Base-by-base conservation (phyloP, 148 eudicot species). In the Pouteria glomerata region DNA sequence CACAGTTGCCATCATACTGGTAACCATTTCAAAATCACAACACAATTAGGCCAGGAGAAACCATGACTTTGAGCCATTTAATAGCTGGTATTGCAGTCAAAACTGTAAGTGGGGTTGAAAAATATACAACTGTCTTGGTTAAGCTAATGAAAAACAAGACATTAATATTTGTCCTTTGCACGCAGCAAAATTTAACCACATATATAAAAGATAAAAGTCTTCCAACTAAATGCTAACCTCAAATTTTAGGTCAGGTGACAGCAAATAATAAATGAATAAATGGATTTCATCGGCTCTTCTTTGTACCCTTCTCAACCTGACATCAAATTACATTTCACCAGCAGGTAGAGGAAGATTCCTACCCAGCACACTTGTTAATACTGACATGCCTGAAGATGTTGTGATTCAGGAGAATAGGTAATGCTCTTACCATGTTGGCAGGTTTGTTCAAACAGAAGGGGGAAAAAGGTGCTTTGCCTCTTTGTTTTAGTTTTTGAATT, bases 1-100 rank as follows among this genome's bases (percentile, higher is more conserved):
- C 82, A 89, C 84, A 63, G 92, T 95, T 57, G 99, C 99, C 97
- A 95, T 91, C 96, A 91, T 85, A 76, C 98, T 95, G 90, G 72
- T 51, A 52, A 26, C 18, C 51, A 68, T 2, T 26, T 34, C 21
- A 3, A 53, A 8, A 23, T 24, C 29, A 26, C 56, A 35, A 51
- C 60, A 33, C 31, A 33, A 52, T 35, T 31, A 68, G 45, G 58
- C 26, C 8, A 68, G 44, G 16, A 19, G 8, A 37, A 34, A 68
- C 12, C n/a, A 47, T 66, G 53, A 7, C 15, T 29, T 31, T n/a
- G 37, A 73, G 64, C 52, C 48, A 57, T 37, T 44, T 66, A 55
- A 61, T 24, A 21, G 45, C 30, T 60, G 4, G 33, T 35, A 37
- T 24, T 57, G 27, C 63, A 24, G 26, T 35, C 15, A 26, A 70